Evolutionary conservation across 768 basidiomycete species (phyloP), one percentile per base, ranked within the genome.

Genomic region (Trametes gibbosa): DNA sequence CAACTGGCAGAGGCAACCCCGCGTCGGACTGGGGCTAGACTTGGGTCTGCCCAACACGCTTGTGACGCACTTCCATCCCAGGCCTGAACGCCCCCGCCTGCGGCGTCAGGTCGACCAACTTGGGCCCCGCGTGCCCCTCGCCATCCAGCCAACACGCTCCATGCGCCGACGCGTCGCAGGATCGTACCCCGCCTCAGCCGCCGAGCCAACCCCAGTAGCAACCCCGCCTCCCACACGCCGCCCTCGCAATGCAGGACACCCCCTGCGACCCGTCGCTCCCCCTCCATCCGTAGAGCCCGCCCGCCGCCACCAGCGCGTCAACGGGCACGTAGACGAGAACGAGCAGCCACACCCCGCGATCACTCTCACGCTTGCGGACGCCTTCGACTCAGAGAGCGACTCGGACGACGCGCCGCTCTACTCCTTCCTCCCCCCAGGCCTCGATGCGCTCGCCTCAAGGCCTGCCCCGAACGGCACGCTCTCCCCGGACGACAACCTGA

Each of bases 351-450:
- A 27, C 34, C 42, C 58, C 12, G 23, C 24, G 2, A 52, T 52
- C 35, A 23, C 25, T 13, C 50, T 48, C 45, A 47, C 43, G 1
- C 58, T 59, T 25, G 51, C 43, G 19, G 50, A 59, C 25, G 58
- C 43, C 12, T 29, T 59, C 23, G 45, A 37, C 16, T 52, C 37
- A 1, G 58, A 53, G 5, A n/a, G 50, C 29, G 29, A 32, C 19
- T 39, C 37, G 16, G 58, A 59, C 5, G 50, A 34, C 24, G 40
- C 29, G 37, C 56, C 23, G n/a, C 25, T 19, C 13, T 63, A 63
- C 53, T 25, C 41, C 16, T 48, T 55, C 42, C 54, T 55, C 24
- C 62, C 62, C 3, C 61, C 61, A 6, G 61, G 61, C 13, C 61
- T 62, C 17, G 50, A 49, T 2, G 50, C 51, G 42, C 42, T 50